Base-by-base conservation (phyloP, 1,139 yeast genomes). In the Yamadazyma jaroonii region DNA sequence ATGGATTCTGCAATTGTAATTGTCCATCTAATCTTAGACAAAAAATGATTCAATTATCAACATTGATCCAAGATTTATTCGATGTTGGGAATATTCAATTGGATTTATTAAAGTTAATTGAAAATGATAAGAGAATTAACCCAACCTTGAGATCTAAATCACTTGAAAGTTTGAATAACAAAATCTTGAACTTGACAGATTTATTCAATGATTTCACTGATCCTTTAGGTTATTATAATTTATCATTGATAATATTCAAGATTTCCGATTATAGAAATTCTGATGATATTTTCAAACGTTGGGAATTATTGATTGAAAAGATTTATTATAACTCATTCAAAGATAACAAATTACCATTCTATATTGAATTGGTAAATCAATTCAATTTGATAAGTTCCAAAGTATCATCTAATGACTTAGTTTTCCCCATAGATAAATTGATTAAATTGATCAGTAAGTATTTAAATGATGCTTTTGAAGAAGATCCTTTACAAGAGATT, bases 71-170 rank as follows among this genome's bases (percentile, higher is more conserved):
- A 48, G 96, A 90, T 54, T 74, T 85, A 37, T 78, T 90, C 52
- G 95, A 87, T 36, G 94, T 92, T 31, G 94, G 97, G 3, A 81
- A 83, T 47, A 74, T 92, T 36, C 98, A 92, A 61, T 85, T 88
- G 56, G 97, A 90, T 52, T 61, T 90, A 24, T 64, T 88, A 39
- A 60, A 74, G 3, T 66, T 79, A 5, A 77, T 89, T 17, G 62
- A 66, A 35, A 61, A 68, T 15, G 97, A 90, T 57, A 54, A 59
- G 9, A 67, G 89, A 51, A 66, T 88, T 37, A 65, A 62, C 32
- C 64, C 62, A 3, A 72, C 64, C 9, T 72, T 73, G 37, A 67
- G 67, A 42, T 59, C 64, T 5, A 71, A 71, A 32, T 77, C 88
- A 5, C 56, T 74, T 9, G 64, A 63, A 9, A 72, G 76, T 29